Percentiles rank a stretch among this genome's conserved stretches.
These are phyloP conservation scores for Fusarium pilosicola DNA, from an alignment of 2,329 filamentous ascomycete genomes.

Conservation along the genomic window DNA sequence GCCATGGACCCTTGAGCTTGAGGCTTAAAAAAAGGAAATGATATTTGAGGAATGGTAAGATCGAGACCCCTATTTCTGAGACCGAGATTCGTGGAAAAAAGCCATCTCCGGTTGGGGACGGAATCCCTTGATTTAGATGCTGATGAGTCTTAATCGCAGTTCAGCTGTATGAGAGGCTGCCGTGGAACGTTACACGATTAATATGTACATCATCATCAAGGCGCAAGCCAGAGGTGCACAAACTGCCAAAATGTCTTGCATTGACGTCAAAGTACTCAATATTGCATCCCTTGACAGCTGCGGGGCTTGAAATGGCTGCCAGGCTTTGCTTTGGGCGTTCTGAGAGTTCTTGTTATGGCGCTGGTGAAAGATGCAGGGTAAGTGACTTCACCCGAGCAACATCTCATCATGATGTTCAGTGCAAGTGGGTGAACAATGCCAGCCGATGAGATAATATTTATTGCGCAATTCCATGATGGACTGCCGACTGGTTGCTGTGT, in stretches of 20 bases:
- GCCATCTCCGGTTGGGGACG: background rate
- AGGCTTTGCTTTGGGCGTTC: background rate
- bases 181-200: conserved; percentile 3
- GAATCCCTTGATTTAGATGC: background rate
- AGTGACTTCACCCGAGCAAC: background rate
- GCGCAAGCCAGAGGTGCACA: background rate
- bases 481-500: rapidly evolving
- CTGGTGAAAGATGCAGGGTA: background rate
- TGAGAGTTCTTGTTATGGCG: background rate
- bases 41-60: background rate
- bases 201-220: conserved; percentile 2
- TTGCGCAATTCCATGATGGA: rapidly evolving
- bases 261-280: background rate
- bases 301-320: background rate
- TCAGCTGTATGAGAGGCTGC: background rate
- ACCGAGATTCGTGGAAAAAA: background rate
- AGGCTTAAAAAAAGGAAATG: conserved; percentile 13
- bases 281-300: background rate
- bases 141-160: background rate
- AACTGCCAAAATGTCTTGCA: background rate
- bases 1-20: conserved; percentile 22
- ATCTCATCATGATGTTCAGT: background rate
- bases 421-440: background rate
- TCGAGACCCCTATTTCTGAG: conserved; percentile 2
- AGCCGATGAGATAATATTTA: background rate